phyloP scores from a whole-genome alignment of 2,329 filamentous ascomycete genomes.

The Aureobasidium musti region DNA sequence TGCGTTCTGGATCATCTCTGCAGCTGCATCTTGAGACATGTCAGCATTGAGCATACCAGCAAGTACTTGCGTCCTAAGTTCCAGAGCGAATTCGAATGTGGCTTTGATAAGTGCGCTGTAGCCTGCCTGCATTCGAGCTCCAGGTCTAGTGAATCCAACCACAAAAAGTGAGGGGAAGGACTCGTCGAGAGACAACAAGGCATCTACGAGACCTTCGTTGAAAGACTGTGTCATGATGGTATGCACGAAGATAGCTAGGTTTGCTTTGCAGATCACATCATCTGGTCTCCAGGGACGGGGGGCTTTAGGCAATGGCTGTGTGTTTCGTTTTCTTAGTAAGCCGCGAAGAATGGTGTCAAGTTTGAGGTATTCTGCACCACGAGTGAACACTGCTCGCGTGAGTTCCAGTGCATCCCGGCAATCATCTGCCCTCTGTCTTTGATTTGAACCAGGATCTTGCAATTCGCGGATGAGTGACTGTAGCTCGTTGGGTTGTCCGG shows the following conservation, averaged over 20 bases:
- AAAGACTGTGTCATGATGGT: constrained; percentile 41
- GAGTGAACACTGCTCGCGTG: constrained; percentile 43
- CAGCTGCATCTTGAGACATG: constrained; percentile 33
- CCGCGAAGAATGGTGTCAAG: constrained; percentile 44
- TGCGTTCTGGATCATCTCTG: background rate
- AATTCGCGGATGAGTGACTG: constrained; percentile 39
- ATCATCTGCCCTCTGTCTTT: constrained; percentile 44
- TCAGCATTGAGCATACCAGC: constrained; percentile 40
- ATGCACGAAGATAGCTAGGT: constrained; percentile 46
- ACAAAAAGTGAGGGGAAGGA: constrained; percentile 44
- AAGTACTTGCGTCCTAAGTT: constrained; percentile 55
- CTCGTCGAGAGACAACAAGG: constrained; percentile 40
- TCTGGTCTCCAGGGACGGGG: constrained; percentile 42
- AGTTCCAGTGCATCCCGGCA: constrained; percentile 40
- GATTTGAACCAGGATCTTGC: constrained; percentile 42
- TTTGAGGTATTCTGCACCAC: constrained; percentile 47
- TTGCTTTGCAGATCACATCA: constrained; percentile 48
- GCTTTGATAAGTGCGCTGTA: constrained; percentile 46
- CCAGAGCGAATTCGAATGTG: constrained; percentile 54
- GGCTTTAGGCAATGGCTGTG: constrained; percentile 36
- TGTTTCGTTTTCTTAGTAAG: constrained; percentile 41
- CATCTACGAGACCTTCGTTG: constrained; percentile 39
- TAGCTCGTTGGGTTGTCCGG: constrained; percentile 34
- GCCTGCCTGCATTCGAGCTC: constrained; percentile 35
- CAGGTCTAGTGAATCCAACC: constrained; percentile 31